A percentile compares a stretch with the other conserved stretches of the same genome.
Conservation (phyloP, 805 yeast species). For the Wickerhamiella sergipiensis region DNA sequence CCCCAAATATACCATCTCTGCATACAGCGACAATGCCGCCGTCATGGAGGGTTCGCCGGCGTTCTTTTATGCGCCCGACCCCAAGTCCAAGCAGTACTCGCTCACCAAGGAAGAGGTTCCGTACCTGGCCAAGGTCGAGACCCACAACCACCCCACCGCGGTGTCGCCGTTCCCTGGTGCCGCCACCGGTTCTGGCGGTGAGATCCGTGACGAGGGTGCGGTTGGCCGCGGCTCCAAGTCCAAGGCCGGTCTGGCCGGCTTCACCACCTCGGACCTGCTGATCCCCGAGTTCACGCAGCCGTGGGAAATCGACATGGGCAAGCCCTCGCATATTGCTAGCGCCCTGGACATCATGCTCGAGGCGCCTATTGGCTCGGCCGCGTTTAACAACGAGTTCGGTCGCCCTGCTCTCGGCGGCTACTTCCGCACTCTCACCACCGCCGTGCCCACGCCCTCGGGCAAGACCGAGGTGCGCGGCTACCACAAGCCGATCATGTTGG, state of each 20-base stretch:
- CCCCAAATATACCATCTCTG: conserved; percentile 76
- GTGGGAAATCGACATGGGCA: conserved; percentile 88
- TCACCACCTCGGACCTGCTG: conserved; percentile 75
- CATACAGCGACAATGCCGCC: conserved; percentile 97
- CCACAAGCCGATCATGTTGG: conserved; percentile 98
- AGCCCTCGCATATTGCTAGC: conserved; percentile 86
- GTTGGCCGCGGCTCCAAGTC: conserved; percentile 97
- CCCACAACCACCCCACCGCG: conserved; percentile 99
- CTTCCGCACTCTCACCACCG: conserved; percentile 85
- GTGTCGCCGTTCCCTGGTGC: conserved; percentile 99
- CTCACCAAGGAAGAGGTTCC: conserved; percentile 68
- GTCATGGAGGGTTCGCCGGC: conserved; percentile 72
- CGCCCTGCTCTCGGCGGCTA: conserved; percentile 95
- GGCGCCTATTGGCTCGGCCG: conserved; percentile 96
- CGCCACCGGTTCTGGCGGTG: conserved; percentile 99
- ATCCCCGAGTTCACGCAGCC: conserved; percentile 83
- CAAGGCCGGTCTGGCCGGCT: conserved; percentile 92
- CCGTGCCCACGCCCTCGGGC: conserved; percentile 47
- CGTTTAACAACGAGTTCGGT: conserved; percentile 97
- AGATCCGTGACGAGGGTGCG: conserved; percentile 99
- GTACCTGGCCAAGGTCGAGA: conserved; percentile 88
- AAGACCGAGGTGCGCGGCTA: conserved; percentile 77
- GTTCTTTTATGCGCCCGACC: conserved; percentile 66
- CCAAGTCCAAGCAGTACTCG: conserved; percentile 56
- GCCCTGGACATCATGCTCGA: conserved; percentile 89